A percentile compares a stretch with the other conserved stretches of the same genome.
Conservation (phyloP, 495 filamentous ascomycete species). For the Bathelium albidoporum region DNA sequence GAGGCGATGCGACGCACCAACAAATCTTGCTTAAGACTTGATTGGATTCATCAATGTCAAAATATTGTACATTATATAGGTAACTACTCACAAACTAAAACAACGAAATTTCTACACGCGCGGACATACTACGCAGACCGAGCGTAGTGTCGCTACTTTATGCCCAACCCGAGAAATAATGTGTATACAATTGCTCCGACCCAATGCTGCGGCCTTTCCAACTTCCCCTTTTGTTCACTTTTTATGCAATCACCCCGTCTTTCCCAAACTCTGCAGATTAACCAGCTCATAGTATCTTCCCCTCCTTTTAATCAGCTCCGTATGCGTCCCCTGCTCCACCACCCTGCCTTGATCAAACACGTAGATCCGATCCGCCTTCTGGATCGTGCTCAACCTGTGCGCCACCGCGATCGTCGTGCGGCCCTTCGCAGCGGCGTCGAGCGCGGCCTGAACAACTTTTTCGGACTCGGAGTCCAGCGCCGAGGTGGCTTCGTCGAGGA, state of each 20-base stretch:
- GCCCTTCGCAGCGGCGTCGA: constrained; percentile 58
- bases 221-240: neutral
- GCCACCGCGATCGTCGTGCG: constrained; percentile 76
- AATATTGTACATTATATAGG: neutral
- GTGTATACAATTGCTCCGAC: neutral
- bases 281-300: constrained; percentile 43
- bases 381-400: constrained; percentile 68
- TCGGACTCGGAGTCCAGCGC: constrained; percentile 69
- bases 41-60: constrained; percentile 50
- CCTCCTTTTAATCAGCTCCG: constrained; percentile 48
- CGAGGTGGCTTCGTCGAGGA: constrained; percentile 78
- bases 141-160: neutral
- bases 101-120: neutral
- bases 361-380: constrained; percentile 65
- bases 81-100: neutral
- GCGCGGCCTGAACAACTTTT: constrained; percentile 55
- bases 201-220: neutral
- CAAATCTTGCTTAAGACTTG: too few relatives aligned
- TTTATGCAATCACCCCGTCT: constrained; percentile 10
- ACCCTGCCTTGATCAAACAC: constrained; percentile 59
- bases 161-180: neutral
- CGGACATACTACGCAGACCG: neutral
- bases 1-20: constrained; percentile 55
- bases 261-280: constrained; percentile 32
- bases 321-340: constrained; percentile 58